phyloP scores from a whole-genome alignment of 164 flowering plant genomes.

The Euptelea pleiosperma region DNA sequence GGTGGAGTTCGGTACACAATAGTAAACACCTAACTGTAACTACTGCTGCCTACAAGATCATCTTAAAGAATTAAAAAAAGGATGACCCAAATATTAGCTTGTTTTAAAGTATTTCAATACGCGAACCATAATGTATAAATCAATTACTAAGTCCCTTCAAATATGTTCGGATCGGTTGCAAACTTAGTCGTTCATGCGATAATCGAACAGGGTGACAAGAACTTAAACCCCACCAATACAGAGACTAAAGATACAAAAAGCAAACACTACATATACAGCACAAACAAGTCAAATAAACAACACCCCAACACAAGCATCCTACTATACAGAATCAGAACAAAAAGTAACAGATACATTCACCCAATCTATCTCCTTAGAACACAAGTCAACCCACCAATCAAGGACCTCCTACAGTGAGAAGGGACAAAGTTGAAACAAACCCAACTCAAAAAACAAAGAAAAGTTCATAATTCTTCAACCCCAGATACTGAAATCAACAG shows the following conservation, averaged over 20 bases:
- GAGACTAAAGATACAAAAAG: neutral
- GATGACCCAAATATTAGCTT: too few relatives aligned
- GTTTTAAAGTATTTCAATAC: too few relatives aligned
- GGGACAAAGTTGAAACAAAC: slow-evolving; percentile 4
- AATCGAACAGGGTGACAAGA: neutral
- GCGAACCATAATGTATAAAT: too few relatives aligned
- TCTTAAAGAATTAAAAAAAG: too few relatives aligned
- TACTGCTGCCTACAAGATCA: too few relatives aligned
- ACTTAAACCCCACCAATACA: slow-evolving; percentile 4
- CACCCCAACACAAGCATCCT: neutral
- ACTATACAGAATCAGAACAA: neutral
- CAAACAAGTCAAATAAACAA: neutral
- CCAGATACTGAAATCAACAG: slow-evolving; percentile 12
- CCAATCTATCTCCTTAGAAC: neutral
- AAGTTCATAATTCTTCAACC: neutral
- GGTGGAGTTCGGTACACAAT: too few relatives aligned
- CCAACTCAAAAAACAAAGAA: slow-evolving; percentile 8
- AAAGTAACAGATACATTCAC: slow-evolving; percentile 4
- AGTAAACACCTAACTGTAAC: too few relatives aligned
- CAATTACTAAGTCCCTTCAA: too few relatives aligned
- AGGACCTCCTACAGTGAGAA: slow-evolving; percentile 42
- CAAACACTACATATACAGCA: neutral
- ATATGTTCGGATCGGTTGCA: too few relatives aligned
- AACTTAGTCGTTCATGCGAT: too few relatives aligned
- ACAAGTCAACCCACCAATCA: slow-evolving; percentile 62